Evolutionary conservation across 2,329 filamentous ascomycete species (phyloP).

Genomic region (Colletotrichum camelliae): DNA sequence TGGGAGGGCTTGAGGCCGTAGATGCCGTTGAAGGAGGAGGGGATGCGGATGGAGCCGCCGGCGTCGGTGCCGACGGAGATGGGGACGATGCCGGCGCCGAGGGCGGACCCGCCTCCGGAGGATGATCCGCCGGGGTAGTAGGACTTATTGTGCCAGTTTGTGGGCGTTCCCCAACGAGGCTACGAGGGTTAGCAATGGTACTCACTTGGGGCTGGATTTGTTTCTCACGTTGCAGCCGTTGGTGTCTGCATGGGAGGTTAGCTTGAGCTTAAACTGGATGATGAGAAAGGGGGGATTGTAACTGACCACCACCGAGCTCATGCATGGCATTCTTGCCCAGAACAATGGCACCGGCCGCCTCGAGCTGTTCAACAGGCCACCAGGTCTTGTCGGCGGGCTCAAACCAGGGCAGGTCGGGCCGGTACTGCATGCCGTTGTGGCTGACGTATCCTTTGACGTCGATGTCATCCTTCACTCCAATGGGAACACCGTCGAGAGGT

Average conservation of each 20-base stretch:
- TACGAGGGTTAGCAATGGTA: conserved; percentile 41
- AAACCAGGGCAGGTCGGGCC: conserved; percentile 58
- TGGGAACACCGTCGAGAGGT: conserved; percentile 80
- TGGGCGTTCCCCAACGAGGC: conserved; percentile 73
- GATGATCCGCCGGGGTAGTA: conserved; percentile 87
- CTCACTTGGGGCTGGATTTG: not conserved
- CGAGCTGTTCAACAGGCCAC: conserved; percentile 75
- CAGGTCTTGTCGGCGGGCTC: conserved; percentile 59
- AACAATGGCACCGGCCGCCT: conserved; percentile 76
- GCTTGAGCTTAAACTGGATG: not conserved
- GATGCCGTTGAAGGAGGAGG: conserved; percentile 76
- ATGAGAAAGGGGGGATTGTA: conserved; percentile 24
- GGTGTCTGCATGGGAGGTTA: conserved; percentile 59
- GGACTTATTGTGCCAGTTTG: conserved; percentile 76
- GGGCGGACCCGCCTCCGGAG: conserved; percentile 74
- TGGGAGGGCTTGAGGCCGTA: conserved; percentile 85
- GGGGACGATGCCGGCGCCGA: conserved; percentile 75
- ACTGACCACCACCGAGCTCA: conserved; percentile 73
- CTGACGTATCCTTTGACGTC: conserved; percentile 73
- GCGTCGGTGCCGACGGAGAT: conserved; percentile 78
- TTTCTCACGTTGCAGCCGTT: conserved; percentile 75
- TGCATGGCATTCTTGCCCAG: conserved; percentile 83
- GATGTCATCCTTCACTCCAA: conserved; percentile 84
- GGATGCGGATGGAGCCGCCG: conserved; percentile 76
- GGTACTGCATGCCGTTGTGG: conserved; percentile 67